Percentiles rank a stretch among this genome's conserved stretches.
Evolutionary conservation across 2,329 filamentous ascomycete genomes (phyloP).

Genomic region (Microdochium paspali): DNA sequence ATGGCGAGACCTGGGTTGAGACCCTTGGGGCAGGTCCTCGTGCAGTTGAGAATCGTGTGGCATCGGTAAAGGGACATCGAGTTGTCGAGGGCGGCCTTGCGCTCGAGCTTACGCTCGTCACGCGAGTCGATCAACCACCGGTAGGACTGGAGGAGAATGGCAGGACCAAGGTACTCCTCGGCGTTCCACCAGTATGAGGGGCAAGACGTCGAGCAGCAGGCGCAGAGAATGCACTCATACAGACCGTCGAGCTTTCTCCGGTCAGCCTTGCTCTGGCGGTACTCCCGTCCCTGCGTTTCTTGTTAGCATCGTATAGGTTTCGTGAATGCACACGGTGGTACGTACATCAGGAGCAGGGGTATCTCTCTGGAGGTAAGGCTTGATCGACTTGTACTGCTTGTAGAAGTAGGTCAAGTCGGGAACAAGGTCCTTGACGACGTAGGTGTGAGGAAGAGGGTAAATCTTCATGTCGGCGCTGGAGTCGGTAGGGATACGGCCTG

Average conservation of each 20-base stretch:
- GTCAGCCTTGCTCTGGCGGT: slow-evolving; percentile 83
- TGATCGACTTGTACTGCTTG: slow-evolving; percentile 99
- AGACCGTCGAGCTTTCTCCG: slow-evolving; percentile 95
- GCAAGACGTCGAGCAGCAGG: slow-evolving; percentile 97
- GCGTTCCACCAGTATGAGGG: slow-evolving; percentile 99
- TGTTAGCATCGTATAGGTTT: slow-evolving; percentile 3
- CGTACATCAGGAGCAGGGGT: slow-evolving; percentile 75
- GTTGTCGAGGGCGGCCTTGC: slow-evolving; percentile 90
- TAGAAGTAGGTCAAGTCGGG: slow-evolving; percentile 98
- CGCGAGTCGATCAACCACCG: slow-evolving; percentile 93
- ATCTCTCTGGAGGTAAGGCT: slow-evolving; percentile 92
- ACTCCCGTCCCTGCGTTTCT: slow-evolving; percentile 67
- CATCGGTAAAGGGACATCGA: slow-evolving; percentile 98
- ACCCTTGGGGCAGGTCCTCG: slow-evolving; percentile 94
- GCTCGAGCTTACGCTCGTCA: slow-evolving; percentile 80
- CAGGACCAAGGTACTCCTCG: slow-evolving; percentile 95
- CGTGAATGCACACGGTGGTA: slow-evolving; percentile 9
- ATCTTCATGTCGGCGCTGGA: slow-evolving; percentile 76
- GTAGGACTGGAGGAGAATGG: slow-evolving; percentile 95
- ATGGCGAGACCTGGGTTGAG: slow-evolving; percentile 93
- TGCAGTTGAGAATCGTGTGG: slow-evolving; percentile 99
- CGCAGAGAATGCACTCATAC: slow-evolving; percentile 98
- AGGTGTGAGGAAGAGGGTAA: slow-evolving; percentile 96
- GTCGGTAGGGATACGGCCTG: slow-evolving; percentile 89
- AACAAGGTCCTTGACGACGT: slow-evolving; percentile 98